phyloP scores from a whole-genome alignment of 257 asterid species.

The Primulina huaijiensis region DNA sequence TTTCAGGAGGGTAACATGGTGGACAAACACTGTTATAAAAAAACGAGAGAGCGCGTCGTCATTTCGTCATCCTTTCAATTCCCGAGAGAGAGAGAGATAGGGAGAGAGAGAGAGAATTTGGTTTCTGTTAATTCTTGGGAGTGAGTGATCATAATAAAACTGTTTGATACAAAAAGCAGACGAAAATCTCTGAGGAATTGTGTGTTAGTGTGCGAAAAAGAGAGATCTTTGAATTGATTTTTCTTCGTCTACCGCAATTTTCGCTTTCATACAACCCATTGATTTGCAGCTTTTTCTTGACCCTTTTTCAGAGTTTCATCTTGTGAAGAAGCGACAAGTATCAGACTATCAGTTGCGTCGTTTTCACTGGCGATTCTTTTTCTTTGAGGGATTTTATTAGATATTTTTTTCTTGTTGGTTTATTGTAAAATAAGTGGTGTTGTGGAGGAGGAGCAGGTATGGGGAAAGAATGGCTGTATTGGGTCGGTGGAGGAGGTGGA shows the following conservation, averaged over 20 bases:
- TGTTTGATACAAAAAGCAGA: constrained; percentile 14
- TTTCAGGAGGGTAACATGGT: background rate
- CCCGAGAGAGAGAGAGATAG: constrained; percentile 36
- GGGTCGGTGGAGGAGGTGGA: constrained; percentile 42
- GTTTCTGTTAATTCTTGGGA: constrained; percentile 50
- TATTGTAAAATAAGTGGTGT: background rate
- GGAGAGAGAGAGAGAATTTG: constrained; percentile 17
- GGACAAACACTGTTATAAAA: constrained; percentile 2
- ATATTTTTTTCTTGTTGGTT: background rate
- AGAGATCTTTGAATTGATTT: background rate
- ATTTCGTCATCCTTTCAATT: constrained; percentile 52
- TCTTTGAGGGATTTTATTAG: background rate
- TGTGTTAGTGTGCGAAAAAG: background rate
- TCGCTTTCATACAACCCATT: constrained; percentile 20
- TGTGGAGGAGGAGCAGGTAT: constrained; percentile 26
- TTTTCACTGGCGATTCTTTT: constrained; percentile 31
- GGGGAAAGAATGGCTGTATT: constrained; percentile 79
- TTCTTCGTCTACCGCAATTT: constrained; percentile 22
- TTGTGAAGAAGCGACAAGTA: constrained; percentile 3
- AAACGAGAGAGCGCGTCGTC: constrained; percentile 32
- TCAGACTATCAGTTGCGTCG: constrained; percentile 28
- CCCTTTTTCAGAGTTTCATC: background rate
- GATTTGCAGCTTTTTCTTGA: constrained; percentile 12
- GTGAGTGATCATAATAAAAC: constrained; percentile 49
- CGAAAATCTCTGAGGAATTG: constrained; percentile 1